Evolutionary conservation across 2,329 filamentous ascomycete species (phyloP).

Genomic region (Arthrobotrys conoides): DNA sequence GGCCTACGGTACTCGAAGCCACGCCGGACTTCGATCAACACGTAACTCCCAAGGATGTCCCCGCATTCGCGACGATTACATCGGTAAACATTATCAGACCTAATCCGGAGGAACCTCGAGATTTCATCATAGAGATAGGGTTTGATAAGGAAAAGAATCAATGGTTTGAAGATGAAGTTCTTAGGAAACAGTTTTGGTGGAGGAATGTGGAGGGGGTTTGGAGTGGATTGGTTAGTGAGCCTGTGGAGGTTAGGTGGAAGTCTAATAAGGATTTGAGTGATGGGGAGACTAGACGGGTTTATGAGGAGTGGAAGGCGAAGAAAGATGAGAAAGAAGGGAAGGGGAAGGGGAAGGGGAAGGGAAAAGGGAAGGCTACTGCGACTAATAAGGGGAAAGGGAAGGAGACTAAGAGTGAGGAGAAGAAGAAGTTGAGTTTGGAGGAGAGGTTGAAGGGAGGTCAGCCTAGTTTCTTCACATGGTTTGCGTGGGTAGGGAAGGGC

Average conservation of each 20-base stretch:
- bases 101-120: constrained; percentile 78
- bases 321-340: constrained; percentile 67
- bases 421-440: constrained; percentile 72
- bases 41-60: constrained; percentile 84
- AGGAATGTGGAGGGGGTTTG: constrained; percentile 76
- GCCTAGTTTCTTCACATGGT: constrained; percentile 63
- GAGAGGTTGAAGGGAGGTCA: constrained; percentile 70
- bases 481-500: constrained; percentile 64
- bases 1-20: constrained; percentile 92
- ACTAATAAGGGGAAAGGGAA: constrained; percentile 64
- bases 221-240: constrained; percentile 86
- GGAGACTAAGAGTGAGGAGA: constrained; percentile 67
- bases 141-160: constrained; percentile 87
- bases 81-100: constrained; percentile 74
- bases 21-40: constrained; percentile 84
- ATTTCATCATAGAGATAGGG: constrained; percentile 75
- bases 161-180: constrained; percentile 80
- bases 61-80: constrained; percentile 78
- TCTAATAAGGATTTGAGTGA: constrained; percentile 85
- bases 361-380: constrained; percentile 66
- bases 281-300: constrained; percentile 81
- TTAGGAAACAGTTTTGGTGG: constrained; percentile 95
- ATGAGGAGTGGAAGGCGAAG: constrained; percentile 78
- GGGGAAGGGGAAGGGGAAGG: constrained; percentile 66
- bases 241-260: constrained; percentile 90